Evolutionary conservation across 2,329 filamentous ascomycete species (phyloP), one percentile per base, ranked within the genome.

Genomic region (Hypomyces perniciosus): DNA sequence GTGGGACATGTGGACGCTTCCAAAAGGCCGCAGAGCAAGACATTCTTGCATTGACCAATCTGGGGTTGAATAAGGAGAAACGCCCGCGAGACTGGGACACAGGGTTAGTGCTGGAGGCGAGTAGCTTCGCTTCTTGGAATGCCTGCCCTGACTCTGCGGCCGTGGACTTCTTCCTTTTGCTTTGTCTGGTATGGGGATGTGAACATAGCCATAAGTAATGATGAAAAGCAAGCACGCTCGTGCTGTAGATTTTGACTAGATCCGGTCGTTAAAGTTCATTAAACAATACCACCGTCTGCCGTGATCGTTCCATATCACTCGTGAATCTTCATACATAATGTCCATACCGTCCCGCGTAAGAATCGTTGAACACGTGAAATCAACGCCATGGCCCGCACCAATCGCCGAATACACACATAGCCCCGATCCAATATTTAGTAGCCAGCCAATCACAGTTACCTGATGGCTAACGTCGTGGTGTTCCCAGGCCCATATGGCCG

Each of bases 381-480:
- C 45, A 26, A 27, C 37, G 28, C 44, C 30, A 44, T 31, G 42
- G 34, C 13, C 38, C 43, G 37, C 38, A 38, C 44, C 42, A 43
- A 27, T 13, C 39, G 43, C 31, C 13, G 37, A 46, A 37, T n/a
- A 31, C 37, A 35, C 26, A 13, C 9, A 26, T 31, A 13, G 30
- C 37, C 33, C 30, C 10, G 28, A n/a, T 9, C 20, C 0, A 13
- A 5, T 12, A 41, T 30, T 42, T 26, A 46, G 4, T 28, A 35
- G 31, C 35, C 49, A 51, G 44, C 28, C 35, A 27, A 29, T 38
- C 34, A 46, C 37, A 39, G 33, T 42, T 57, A 72, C 57, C 69
- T 61, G 44, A 72, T 55, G 10, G 67, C 62, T 51, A 72, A 46
- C 35, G 66, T 70, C 9, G 66, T 65, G 6, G 67, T 69, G 31